A percentile compares a stretch with the other conserved stretches of the same genome.
These are phyloP conservation scores for Microcera coccophila DNA, from an alignment of 2,329 filamentous ascomycete genomes.

Conservation along the genomic window DNA sequence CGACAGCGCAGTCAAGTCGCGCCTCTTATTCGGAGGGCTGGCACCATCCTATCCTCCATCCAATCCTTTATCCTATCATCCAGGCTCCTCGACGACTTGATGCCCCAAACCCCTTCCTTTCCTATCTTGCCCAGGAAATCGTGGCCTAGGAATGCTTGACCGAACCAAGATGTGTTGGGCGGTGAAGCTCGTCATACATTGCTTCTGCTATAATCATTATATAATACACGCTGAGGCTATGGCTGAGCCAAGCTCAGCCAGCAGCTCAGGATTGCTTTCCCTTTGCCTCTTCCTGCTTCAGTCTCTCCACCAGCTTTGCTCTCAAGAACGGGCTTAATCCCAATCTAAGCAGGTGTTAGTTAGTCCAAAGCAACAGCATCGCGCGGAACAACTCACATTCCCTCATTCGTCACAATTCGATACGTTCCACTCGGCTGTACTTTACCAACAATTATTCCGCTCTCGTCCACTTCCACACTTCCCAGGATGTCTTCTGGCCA, in stretches of 20 bases:
- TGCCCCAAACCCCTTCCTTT: too few relatives aligned
- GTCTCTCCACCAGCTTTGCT: conserved; percentile 50
- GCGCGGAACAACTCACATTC: conserved; percentile 52
- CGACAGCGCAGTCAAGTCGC: too few relatives aligned
- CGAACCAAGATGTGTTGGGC: too few relatives aligned
- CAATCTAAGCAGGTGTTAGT: conserved; percentile 20
- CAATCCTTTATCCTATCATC: too few relatives aligned
- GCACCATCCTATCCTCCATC: too few relatives aligned
- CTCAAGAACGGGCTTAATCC: conserved; percentile 44
- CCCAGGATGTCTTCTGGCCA: conserved; percentile 69
- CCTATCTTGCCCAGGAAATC: too few relatives aligned
- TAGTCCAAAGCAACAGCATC: not conserved
- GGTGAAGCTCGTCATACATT: not conserved
- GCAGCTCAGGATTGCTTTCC: conserved; percentile 19
- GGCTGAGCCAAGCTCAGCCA: not conserved
- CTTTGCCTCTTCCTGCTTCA: conserved; percentile 49
- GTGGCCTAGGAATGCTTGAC: too few relatives aligned
- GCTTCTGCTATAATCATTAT: not conserved
- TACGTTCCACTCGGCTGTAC: conserved; percentile 61
- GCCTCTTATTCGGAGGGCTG: too few relatives aligned
- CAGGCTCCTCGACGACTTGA: too few relatives aligned
- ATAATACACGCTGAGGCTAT: too few relatives aligned
- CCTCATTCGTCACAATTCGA: conserved; percentile 60
- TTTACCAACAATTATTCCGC: conserved; percentile 54
- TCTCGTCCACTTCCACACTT: conserved; percentile 59